A percentile compares a stretch with the other conserved stretches of the same genome.
Evolutionary conservation across 352 stramenopile genomes (phyloP).

Genomic region (Phytophthora aleatoria): DNA sequence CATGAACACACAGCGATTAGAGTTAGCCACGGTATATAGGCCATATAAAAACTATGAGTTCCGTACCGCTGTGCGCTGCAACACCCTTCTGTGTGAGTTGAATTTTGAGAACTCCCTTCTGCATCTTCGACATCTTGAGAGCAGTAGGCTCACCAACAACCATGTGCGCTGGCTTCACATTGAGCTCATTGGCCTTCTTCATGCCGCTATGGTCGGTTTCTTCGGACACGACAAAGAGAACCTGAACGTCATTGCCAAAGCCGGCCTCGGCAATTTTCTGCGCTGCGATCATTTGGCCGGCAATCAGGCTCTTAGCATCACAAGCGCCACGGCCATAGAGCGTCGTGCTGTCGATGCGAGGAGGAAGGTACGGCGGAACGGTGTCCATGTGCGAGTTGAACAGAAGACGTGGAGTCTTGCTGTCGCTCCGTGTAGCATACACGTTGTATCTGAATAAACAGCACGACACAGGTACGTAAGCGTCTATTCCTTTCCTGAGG

Average conservation of each 20-base stretch:
- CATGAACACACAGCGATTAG: not conserved
- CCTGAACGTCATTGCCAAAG: slow-evolving; percentile 59
- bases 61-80: slow-evolving; percentile 76
- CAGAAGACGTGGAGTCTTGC: slow-evolving; percentile 60
- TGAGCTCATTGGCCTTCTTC: slow-evolving; percentile 87
- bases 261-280: slow-evolving; percentile 69
- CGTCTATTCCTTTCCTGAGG: not conserved
- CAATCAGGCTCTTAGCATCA: slow-evolving; percentile 85
- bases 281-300: slow-evolving; percentile 81
- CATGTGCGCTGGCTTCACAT: slow-evolving; percentile 70
- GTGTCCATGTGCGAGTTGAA: slow-evolving; percentile 92
- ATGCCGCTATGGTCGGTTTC: slow-evolving; percentile 90
- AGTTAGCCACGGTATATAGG: slow-evolving; percentile 8
- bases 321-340: slow-evolving; percentile 82
- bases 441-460: slow-evolving; percentile 66
- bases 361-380: slow-evolving; percentile 70
- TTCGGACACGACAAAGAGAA: slow-evolving; percentile 89
- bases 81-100: slow-evolving; percentile 73
- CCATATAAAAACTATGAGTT: not conserved
- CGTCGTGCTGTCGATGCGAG: slow-evolving; percentile 65
- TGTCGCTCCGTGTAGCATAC: slow-evolving; percentile 65
- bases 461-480: slow-evolving; percentile 4
- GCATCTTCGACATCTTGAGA: slow-evolving; percentile 83
- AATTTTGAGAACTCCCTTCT: slow-evolving; percentile 90
- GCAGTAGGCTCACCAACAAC: slow-evolving; percentile 84